Conservation (phyloP, 441 rosid genomes). For the Mallotus japonicus region DNA sequence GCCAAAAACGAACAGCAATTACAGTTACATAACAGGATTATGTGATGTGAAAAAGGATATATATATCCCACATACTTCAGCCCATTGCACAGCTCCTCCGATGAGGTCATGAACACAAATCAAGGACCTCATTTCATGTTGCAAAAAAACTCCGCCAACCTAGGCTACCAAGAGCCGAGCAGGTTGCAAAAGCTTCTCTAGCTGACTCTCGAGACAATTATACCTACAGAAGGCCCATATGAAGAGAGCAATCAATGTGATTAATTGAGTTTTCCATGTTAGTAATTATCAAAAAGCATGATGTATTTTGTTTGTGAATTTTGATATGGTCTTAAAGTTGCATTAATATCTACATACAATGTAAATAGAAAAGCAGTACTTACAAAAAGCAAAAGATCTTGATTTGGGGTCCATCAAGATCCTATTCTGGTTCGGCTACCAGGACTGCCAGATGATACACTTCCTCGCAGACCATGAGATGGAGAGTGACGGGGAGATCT, state of each 20-base stretch:
- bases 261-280: background rate
- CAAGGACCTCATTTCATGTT: background rate
- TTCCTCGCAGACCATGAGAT: conserved; percentile 39
- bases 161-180: background rate
- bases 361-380: conserved; percentile 14
- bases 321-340: background rate
- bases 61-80: conserved; percentile 9
- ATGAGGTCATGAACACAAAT: background rate
- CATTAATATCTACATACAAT: background rate
- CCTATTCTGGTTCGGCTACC: conserved; percentile 53
- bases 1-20: background rate
- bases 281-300: background rate
- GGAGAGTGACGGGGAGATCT: conserved; percentile 32
- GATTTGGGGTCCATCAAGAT: conserved; percentile 20
- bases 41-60: background rate
- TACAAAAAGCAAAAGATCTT: conserved; percentile 25
- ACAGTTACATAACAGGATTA: background rate
- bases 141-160: background rate
- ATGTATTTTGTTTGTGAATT: background rate
- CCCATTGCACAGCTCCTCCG: background rate
- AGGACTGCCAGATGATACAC: conserved; percentile 34
- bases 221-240: conserved; percentile 7
- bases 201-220: background rate
- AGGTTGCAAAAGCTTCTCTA: background rate
- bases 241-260: background rate